phyloP scores from a whole-genome alignment of 2,329 filamentous ascomycete species.

The Neonectria hederae region DNA sequence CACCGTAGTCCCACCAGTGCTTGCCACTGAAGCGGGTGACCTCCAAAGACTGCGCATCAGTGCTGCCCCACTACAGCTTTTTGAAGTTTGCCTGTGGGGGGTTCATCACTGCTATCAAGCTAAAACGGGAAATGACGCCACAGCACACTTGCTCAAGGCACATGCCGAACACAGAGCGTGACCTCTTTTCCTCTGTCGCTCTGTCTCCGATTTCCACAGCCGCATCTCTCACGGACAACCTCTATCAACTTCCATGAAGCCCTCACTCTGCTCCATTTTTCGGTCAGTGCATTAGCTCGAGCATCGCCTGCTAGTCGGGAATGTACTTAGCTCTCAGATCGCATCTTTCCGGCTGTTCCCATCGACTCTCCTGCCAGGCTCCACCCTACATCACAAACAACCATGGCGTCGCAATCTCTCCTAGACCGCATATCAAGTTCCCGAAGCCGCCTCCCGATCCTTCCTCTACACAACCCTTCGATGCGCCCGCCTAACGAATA shows the following conservation, averaged over 20 bases:
- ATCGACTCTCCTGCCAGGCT: not conserved
- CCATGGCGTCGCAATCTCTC: slow-evolving; percentile 44
- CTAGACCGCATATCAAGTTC: slow-evolving; percentile 42
- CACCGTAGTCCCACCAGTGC: not conserved
- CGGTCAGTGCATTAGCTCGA: not conserved
- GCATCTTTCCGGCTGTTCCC: not conserved
- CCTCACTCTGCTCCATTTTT: not conserved
- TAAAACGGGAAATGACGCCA: not conserved
- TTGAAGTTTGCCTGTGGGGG: not conserved
- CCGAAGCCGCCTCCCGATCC: slow-evolving; percentile 36
- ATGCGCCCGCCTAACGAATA: slow-evolving; percentile 47
- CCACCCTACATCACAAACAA: not conserved
- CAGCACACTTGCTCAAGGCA: slow-evolving; percentile 8
- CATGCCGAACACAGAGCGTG: slow-evolving; percentile 24
- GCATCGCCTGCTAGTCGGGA: not conserved
- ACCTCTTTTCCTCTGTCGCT: not conserved
- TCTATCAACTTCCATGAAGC: not conserved
- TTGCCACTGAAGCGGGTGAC: not conserved
- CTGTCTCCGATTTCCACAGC: not conserved
- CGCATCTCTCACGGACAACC: not conserved
- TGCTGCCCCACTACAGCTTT: not conserved
- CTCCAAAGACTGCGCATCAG: not conserved
- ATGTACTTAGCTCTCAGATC: slow-evolving; percentile 10
- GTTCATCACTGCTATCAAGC: not conserved
- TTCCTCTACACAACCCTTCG: slow-evolving; percentile 41